These are phyloP conservation scores for Teunomyces lycoperdinae DNA, from an alignment of 805 yeast genomes.

Conservation along the genomic window DNA sequence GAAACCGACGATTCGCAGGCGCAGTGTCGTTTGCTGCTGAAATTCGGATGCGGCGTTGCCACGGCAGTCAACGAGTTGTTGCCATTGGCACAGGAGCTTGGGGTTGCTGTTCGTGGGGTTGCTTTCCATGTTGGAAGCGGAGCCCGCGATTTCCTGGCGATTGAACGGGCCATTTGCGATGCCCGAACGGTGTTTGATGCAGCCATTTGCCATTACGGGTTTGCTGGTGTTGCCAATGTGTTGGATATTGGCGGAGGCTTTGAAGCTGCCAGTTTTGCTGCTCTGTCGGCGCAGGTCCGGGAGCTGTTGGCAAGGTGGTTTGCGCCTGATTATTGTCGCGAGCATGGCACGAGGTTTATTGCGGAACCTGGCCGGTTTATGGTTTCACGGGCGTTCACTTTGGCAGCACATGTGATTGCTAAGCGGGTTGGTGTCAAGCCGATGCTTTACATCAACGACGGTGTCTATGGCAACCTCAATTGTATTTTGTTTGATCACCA, in stretches of 20 bases:
- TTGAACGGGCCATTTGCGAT: slow-evolving; percentile 69
- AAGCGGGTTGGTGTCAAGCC: slow-evolving; percentile 50
- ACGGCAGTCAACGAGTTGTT: slow-evolving; percentile 54
- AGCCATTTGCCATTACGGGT: slow-evolving; percentile 44
- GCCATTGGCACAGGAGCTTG: slow-evolving; percentile 57
- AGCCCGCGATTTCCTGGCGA: slow-evolving; percentile 66
- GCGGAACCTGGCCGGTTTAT: slow-evolving; percentile 95
- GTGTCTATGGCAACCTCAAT: slow-evolving; percentile 93
- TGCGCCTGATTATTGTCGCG: slow-evolving; percentile 38
- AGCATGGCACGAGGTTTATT: slow-evolving; percentile 47
- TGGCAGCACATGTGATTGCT: slow-evolving; percentile 85
- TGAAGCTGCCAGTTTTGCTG: slow-evolving; percentile 56
- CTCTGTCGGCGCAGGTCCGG: slow-evolving; percentile 57
- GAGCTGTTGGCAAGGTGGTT: slow-evolving; percentile 56
- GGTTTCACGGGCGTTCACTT: slow-evolving; percentile 80
- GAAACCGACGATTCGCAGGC: slow-evolving; percentile 88
- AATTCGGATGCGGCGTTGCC: slow-evolving; percentile 76
- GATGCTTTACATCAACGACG: slow-evolving; percentile 89
- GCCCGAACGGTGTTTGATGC: slow-evolving; percentile 64
- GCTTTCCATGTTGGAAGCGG: slow-evolving; percentile 98
- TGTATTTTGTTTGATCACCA: slow-evolving; percentile 93
- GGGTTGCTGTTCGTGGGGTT: slow-evolving; percentile 72
- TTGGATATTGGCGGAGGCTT: slow-evolving; percentile 97
- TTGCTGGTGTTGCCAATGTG: slow-evolving; percentile 40
- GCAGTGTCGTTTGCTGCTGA: slow-evolving; percentile 79